Conservation (phyloP, 441 rosid species). For the Omphalea diandra region DNA sequence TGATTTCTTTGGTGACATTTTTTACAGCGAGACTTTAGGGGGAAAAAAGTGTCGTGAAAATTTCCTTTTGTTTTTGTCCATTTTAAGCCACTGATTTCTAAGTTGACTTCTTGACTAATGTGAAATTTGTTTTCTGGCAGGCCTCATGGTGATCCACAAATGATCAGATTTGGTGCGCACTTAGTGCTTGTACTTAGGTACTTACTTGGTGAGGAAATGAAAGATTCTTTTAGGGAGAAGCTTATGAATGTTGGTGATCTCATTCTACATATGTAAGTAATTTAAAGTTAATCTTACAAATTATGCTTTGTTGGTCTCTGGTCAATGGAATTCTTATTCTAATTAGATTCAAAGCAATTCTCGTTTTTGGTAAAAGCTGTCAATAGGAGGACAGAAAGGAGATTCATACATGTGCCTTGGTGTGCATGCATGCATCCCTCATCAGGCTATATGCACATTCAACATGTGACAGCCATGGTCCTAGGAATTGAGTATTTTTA, state of each 20-base stretch:
- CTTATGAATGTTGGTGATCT: constrained; percentile 90
- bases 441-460: constrained; percentile 20
- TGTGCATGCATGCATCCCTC: not conserved
- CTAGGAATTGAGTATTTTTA: constrained; percentile 2
- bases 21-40: not conserved
- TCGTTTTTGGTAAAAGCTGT: not conserved
- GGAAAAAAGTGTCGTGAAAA: constrained; percentile 10
- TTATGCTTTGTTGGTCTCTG: not conserved
- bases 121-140: constrained; percentile 44
- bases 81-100: not conserved
- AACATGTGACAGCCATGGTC: not conserved
- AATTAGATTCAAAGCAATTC: not conserved
- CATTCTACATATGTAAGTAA: constrained; percentile 83
- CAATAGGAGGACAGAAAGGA: not conserved
- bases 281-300: not conserved
- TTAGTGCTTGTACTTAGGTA: constrained; percentile 90
- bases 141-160: constrained; percentile 97
- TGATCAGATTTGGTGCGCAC: constrained; percentile 98
- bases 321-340: not conserved
- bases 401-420: not conserved
- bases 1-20: constrained; percentile 1
- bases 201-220: constrained; percentile 71
- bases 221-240: constrained; percentile 76
- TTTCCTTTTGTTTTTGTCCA: not conserved
- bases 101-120: constrained; percentile 21